Evolutionary conservation across 2,329 filamentous ascomycete species (phyloP), one percentile per base, ranked within the genome.

Genomic region (Penicillium freii): DNA sequence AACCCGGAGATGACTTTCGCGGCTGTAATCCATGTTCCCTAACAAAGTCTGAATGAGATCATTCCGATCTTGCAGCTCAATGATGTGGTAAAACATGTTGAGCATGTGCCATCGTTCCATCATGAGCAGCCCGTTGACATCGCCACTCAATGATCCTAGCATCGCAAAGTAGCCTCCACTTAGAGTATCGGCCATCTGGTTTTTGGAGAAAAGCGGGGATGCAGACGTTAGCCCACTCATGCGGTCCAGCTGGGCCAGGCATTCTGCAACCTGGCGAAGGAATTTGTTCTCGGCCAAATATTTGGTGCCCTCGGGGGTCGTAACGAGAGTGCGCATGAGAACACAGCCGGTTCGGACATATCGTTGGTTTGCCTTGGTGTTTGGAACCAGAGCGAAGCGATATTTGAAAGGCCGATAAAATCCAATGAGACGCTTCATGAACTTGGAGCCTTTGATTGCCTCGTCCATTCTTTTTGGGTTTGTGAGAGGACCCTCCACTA

Each of bases 51-150:
- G 91, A 71, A 97, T 91, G 58, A 99, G 80, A 72, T 99, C 94
- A 45, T 93, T 91, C 2, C 94, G 88, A 73, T 94, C 89, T 66
- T 90, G 91, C 44, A 96, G 81, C 69, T 97, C 93, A 57, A 97
- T 84, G 60, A 99, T 96, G 74, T 97, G 94, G 72, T 99, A 99
- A 82, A 97, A 95, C 91, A 99, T 99, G 75, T 97, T 97, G 77
- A 97, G 92, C 82, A 99, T 95, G 66, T 92, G 91, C 93, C 94
- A 97, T 66, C 91, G 83, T 72, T 97, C 93, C 70, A 99, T 84
- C 77, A 99, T 93, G 60, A 89, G 86, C 25, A 97, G 81, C 0
- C 94, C 94, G 66, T 88, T 90, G 0, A 84, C 78, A 67, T 96
- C 91, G 52, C 88, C 88, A 66, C 89, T 97, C 57, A 99, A 77